Base-by-base conservation (phyloP, 768 basidiomycete species). In the Boletus edulis region DNA sequence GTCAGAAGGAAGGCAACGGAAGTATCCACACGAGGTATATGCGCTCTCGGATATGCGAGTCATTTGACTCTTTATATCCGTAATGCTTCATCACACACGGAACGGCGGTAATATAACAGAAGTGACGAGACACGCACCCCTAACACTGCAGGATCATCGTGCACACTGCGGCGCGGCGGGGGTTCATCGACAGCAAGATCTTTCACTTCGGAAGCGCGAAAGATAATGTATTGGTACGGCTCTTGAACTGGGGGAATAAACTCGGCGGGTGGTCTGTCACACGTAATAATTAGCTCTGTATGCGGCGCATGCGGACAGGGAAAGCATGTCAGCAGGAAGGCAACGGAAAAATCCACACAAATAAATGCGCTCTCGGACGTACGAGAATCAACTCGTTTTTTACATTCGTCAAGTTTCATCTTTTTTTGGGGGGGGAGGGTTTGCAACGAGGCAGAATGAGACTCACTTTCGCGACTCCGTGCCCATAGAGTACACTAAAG, bases 161-260 rank as follows among this genome's bases (percentile, higher is more conserved):
- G 87, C 15, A 91, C 84, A 62, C 81, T 89, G 47, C 84, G 78
- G 37, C 78, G 73, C 0, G 79, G 74, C 31, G 74, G 57, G 2
- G 81, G 79, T 55, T 91, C 87, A 62, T 94, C 91, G 14, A 94
- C 89, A 27, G 87, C 79, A n/a, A 93, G 78, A 66, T 94, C 91
- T 65, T 93, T 92, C 57, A 93, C 91, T 71, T 94, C 90, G 3
- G 89, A 89, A 8, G 91, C 91, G 49, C 89, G 89, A 74, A 94
- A 94, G 59, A 94, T 89, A 72, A 94, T 93, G 72, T 91, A 93
- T 59, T 88, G 81, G 68, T 93, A 94, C 0, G 90, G 89, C 56
- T 88, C 87, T 67, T 85, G 83, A 42, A 87, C 86, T 0, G 91
- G 89, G 5, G 91, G 87, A 54, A 92, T 91, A 71, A 84, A 94